A percentile compares a stretch with the other conserved stretches of the same genome.
Conservation (phyloP, 2,329 filamentous ascomycete genomes). For the Bimuria novae-zelandiae region DNA sequence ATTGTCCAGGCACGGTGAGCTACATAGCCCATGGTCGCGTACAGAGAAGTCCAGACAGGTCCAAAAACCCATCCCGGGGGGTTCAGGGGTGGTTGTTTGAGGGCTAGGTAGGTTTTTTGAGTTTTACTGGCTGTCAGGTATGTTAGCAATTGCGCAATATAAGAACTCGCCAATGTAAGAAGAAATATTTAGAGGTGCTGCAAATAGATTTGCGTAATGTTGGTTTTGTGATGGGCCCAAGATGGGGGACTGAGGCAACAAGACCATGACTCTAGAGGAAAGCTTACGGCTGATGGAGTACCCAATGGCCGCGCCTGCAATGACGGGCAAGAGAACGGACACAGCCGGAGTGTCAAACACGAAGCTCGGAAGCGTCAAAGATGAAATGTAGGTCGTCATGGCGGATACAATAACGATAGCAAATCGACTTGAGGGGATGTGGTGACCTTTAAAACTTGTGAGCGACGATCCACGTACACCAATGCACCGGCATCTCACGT, state of each 20-base stretch:
- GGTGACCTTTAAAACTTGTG: background rate
- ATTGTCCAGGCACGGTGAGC: slow-evolving; percentile 74
- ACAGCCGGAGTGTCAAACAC: slow-evolving; percentile 74
- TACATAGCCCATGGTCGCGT: slow-evolving; percentile 82
- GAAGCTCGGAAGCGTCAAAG: slow-evolving; percentile 71
- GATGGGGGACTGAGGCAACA: background rate
- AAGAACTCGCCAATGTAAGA: background rate
- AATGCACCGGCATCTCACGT: slow-evolving; percentile 3
- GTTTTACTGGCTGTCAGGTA: slow-evolving; percentile 58
- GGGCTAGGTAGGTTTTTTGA: slow-evolving; percentile 64
- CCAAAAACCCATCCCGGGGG: slow-evolving; percentile 64
- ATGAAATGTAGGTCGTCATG: slow-evolving; percentile 83
- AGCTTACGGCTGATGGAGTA: slow-evolving; percentile 65
- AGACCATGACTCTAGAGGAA: background rate
- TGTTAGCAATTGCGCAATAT: slow-evolving; percentile 3
- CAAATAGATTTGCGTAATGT: background rate
- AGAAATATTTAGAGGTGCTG: background rate
- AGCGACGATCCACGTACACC: too few relatives aligned
- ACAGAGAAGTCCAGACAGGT: slow-evolving; percentile 63
- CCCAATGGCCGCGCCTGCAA: slow-evolving; percentile 73
- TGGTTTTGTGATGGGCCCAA: background rate
- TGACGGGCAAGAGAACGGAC: slow-evolving; percentile 76
- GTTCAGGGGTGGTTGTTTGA: slow-evolving; percentile 68
- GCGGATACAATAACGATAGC: slow-evolving; percentile 28
- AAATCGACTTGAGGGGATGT: background rate